Conservation (phyloP, 1,284 basidiomycete species). For the Moesziomyces antarcticus region DNA sequence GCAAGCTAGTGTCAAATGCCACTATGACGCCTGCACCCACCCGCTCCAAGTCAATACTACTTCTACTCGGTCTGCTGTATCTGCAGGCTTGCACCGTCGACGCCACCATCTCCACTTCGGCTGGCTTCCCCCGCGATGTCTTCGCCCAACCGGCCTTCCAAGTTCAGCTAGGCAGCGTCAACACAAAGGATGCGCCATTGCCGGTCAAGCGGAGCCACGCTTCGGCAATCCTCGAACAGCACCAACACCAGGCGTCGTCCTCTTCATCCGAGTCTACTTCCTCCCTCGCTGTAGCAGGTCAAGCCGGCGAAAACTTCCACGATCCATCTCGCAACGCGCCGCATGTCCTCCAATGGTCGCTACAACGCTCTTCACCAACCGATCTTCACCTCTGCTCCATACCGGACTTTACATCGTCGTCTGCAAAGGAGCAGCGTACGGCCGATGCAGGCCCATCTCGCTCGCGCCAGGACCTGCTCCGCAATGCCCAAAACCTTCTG, state of each 20-base stretch:
- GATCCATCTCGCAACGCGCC: background rate
- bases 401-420: conserved; percentile 29
- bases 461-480: conserved; percentile 23
- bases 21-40: conserved; percentile 12
- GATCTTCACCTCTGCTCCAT: conserved; percentile 44
- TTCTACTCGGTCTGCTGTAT: conserved; percentile 29
- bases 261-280: conserved; percentile 3
- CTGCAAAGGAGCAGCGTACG: background rate
- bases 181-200: conserved; percentile 2
- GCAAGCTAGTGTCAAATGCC: background rate
- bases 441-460: conserved; percentile 3
- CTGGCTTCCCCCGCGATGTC: conserved; percentile 44
- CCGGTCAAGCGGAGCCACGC: conserved; percentile 38
- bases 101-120: conserved; percentile 32
- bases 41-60: conserved; percentile 25
- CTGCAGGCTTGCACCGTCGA: conserved; percentile 18
- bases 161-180: conserved; percentile 6
- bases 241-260: background rate
- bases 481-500: conserved; percentile 36
- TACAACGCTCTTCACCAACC: conserved; percentile 26
- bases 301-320: background rate
- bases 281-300: conserved; percentile 15
- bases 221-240: conserved; percentile 25
- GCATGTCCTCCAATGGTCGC: conserved; percentile 10
- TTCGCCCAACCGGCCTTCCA: conserved; percentile 48